These are phyloP conservation scores for Sphagnum magellanicum DNA, from an alignment of 228 moss, liverwort and hornwort genomes.

Conservation along the genomic window DNA sequence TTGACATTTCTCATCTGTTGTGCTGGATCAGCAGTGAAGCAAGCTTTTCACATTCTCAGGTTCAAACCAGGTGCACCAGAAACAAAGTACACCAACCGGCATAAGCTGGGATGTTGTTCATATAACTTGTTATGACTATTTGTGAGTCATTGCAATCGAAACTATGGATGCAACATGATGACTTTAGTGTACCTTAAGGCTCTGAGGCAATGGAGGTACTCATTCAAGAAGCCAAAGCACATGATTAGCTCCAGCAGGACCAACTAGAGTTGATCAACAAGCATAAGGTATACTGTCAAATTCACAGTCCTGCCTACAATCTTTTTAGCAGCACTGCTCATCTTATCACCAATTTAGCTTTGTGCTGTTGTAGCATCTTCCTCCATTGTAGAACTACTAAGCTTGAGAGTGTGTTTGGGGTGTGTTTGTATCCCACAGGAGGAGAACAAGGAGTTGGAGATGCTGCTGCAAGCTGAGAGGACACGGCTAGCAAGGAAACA, in stretches of 20 bases:
- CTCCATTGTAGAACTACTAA: not conserved
- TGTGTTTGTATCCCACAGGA: constrained; percentile 22
- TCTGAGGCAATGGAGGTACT: constrained; percentile 33
- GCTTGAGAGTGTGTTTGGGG: not conserved
- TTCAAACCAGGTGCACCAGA: too few species aligned
- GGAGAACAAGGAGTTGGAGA: constrained; percentile 50
- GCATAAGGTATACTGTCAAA: constrained; percentile 43
- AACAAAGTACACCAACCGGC: too few species aligned
- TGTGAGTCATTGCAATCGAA: not conserved
- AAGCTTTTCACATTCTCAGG: too few species aligned
- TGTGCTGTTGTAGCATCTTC: not conserved
- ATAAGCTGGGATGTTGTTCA: too few species aligned
- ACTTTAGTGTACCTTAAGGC: constrained; percentile 6
- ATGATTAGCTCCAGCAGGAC: constrained; percentile 37
- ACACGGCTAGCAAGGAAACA: constrained; percentile 52
- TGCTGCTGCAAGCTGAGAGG: constrained; percentile 36
- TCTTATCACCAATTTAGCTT: not conserved
- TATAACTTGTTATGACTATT: too few species aligned
- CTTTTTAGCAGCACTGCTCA: not conserved
- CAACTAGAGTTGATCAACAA: constrained; percentile 72
- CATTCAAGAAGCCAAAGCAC: constrained; percentile 35
- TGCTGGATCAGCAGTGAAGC: not conserved
- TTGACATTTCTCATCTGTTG: not conserved
- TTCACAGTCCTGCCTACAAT: too few species aligned
- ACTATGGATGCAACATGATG: not conserved